Percentiles rank a stretch among this genome's conserved stretches.
Evolutionary conservation across 2,329 filamentous ascomycete species (phyloP).

Genomic region (Hypoxylon sp.): DNA sequence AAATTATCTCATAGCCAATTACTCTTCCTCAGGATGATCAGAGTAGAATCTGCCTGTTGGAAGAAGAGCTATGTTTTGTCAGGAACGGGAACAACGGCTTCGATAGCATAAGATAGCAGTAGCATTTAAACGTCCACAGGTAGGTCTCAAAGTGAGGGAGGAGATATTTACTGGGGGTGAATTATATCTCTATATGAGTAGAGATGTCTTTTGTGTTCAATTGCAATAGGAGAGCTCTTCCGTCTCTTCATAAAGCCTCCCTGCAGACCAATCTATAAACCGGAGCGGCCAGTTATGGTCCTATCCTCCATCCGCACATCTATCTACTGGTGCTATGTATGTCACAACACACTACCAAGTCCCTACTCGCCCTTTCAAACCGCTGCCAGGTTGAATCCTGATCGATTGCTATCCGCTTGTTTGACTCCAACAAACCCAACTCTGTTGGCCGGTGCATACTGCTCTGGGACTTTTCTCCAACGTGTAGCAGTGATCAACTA

Average conservation of each 20-base stretch:
- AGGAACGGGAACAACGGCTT: background rate
- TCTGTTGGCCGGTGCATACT: background rate
- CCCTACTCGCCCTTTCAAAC: background rate
- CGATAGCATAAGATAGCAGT: background rate
- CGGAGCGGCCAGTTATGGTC: conserved; percentile 5
- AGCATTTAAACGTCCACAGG: conserved; percentile 2
- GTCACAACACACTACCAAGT: conserved; percentile 1
- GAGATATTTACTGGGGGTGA: conserved; percentile 5
- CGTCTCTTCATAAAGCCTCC: conserved; percentile 26
- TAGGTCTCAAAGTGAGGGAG: background rate
- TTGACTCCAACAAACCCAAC: background rate
- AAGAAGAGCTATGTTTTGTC: background rate
- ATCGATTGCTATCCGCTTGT: background rate
- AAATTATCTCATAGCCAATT: too few relatives aligned
- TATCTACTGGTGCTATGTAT: conserved; percentile 5
- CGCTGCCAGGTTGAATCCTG: background rate
- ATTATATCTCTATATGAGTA: conserved; percentile 33
- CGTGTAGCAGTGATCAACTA: background rate
- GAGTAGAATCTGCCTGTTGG: background rate
- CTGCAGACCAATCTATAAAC: conserved; percentile 29
- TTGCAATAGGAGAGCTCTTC: conserved; percentile 27
- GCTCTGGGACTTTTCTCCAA: background rate
- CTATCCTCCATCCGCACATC: conserved; percentile 7
- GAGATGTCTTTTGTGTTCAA: conserved; percentile 24
- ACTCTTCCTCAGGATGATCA: too few relatives aligned